Base-by-base conservation (phyloP, 768 basidiomycete genomes). In the Boletus reticulatus region DNA sequence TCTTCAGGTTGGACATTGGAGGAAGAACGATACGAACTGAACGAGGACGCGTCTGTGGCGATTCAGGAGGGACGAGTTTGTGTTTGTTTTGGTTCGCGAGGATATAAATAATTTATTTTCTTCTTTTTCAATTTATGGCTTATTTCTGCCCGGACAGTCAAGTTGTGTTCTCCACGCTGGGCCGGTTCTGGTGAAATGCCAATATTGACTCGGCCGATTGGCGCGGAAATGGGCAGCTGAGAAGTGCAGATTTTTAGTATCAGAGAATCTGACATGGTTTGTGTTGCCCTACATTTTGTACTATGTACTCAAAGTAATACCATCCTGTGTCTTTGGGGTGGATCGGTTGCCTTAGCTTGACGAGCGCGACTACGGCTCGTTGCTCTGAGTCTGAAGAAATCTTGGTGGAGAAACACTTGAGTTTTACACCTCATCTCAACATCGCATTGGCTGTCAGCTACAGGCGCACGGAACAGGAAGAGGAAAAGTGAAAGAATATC, bases 161-260 rank as follows among this genome's bases (percentile, higher is more conserved):
- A 42, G 62, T 67, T 42, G 73, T 72, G 71, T 75, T 75, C 71
- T 76, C 81, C 71, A 84, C 82, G 75, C 84, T 87, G 84, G 72
- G 72, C 81, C 84, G 86, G 86, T 88, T 88, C 87, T 88, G 86
- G 84, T 87, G 84, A 84, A 78, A 76, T 38, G 87, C 85, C 86
- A 71, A 88, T 55, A 88, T 52, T 49, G 57, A 85, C 48, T 72
- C 74, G 82, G 72, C 78, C 76, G 79, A 84, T 82, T 78, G 81
- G 72, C 80, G 74, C 72, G 64, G 68, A 71, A 78, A 78, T 75
- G 82, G 81, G 76, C 75, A 69, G 71, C 67, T 67, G 70, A 78
- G 67, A 76, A 71, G 65, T 78, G 76, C 68, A 50, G 68, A 60
- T 70, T 70, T 70, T 65, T 57, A 53, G 11, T 6, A 48, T 27